Evolutionary conservation across 495 filamentous ascomycete species (phyloP).

Genomic region (Penicillium alfredii): DNA sequence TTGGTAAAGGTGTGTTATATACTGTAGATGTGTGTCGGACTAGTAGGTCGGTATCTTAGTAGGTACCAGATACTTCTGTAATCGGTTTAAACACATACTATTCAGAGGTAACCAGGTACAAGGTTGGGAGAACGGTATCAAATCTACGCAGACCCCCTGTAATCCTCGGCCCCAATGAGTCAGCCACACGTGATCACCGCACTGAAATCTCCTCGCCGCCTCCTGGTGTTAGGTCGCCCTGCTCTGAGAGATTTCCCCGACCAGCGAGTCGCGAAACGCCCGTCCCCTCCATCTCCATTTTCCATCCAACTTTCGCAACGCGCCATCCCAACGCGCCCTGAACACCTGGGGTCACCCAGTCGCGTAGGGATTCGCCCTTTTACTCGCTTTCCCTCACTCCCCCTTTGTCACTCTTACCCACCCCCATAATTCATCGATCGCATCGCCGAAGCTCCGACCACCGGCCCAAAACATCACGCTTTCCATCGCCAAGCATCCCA

Average conservation of each 20-base stretch:
- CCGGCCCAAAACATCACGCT: constrained; percentile 33
- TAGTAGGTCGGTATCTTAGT: too few species aligned
- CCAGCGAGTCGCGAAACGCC: constrained; percentile 42
- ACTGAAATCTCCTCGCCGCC: constrained; percentile 35
- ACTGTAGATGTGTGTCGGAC: too few species aligned
- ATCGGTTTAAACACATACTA: too few species aligned
- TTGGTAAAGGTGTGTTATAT: too few species aligned
- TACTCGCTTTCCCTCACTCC: constrained; percentile 25
- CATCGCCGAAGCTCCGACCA: constrained; percentile 28
- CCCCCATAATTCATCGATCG: constrained; percentile 22
- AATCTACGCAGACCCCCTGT: constrained; percentile 15
- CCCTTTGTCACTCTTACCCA: constrained; percentile 21
- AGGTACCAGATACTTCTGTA: too few species aligned
- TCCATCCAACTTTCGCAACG: constrained; percentile 33
- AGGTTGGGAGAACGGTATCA: constrained; percentile 4
- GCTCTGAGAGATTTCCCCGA: constrained; percentile 41
- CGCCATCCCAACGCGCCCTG: constrained; percentile 30
- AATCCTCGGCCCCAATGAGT: constrained; percentile 1
- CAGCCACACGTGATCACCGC: constrained; percentile 14
- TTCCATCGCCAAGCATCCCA: constrained; percentile 33
- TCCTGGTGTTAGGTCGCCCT: constrained; percentile 34
- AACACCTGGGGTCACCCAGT: constrained; percentile 22
- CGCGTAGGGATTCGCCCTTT: constrained; percentile 17
- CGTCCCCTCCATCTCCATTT: constrained; percentile 43
- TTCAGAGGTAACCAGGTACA: too few species aligned